Base-by-base conservation (phyloP, 169 alveolate genomes). In the Cryptosporidium meleagridis region DNA sequence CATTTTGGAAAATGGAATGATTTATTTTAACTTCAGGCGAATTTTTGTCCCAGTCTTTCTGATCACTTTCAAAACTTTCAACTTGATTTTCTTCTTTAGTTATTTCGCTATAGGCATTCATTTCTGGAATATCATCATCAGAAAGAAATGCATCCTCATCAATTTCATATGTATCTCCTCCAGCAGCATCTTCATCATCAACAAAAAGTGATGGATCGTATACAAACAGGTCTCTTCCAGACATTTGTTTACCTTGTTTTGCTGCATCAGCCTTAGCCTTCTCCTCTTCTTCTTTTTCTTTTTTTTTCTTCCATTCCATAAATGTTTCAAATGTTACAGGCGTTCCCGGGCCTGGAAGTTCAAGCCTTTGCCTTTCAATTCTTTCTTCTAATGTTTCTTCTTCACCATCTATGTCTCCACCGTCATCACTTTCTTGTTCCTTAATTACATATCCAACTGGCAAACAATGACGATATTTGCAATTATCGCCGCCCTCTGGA, bases 401-500 rank as follows among this genome's bases (percentile, higher is more conserved):
- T 26, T 96, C 97, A 59, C 93, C 98, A 53, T 92, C 95, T 2
- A 58, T 72, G 21, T 48, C 91, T 3, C 86, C 52, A 9, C 84
- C 75, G 65, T 85, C 85, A 10, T 87, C 89, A 26, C 86, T 87
- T 69, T 94, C 94, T 85, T 91, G 70, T 37, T 93, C 95, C 45
- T 92, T 91, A 52, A 95, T 58, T 5, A 94, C 93, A 86, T 92
- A 94, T 71, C 99, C 99, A 70, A 95, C 96, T 5, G 99, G 99
- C 31, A 98, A 94, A 85, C 98, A 96, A 92, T 98, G 99, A 58
- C 98, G 95, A 91, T 98, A 98, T 85, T 96, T 97, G 91, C 99
- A 98, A 31, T 94, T 95, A 75, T 97, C 99, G 23, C 99, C 99
- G 37, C 99, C 99, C 91, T 98, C 98, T 4, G 99, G 99, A 71